These are phyloP conservation scores for Penicillium hesseltinei DNA, from an alignment of 2,329 filamentous ascomycete genomes.

Conservation along the genomic window DNA sequence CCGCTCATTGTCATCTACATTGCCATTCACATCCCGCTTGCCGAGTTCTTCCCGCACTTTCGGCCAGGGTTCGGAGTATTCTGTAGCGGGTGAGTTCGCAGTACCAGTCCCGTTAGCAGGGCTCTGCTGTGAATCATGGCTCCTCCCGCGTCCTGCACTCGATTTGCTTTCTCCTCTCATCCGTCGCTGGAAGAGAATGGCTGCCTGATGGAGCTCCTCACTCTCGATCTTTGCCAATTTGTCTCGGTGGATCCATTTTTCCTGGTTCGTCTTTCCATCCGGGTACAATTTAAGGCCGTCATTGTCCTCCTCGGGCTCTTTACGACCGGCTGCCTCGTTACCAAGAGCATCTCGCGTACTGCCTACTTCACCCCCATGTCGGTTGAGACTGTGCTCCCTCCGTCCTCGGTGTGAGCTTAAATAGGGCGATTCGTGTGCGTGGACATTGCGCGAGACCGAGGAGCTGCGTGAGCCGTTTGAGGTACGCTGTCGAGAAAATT, in stretches of 20 bases:
- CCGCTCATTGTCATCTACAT: constrained; percentile 42
- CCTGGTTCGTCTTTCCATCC: constrained; percentile 30
- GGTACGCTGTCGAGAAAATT: constrained; percentile 31
- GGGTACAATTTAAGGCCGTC: constrained; percentile 18
- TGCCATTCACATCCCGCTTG: constrained; percentile 40
- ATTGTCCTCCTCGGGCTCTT: constrained; percentile 14
- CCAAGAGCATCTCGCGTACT: constrained; percentile 36
- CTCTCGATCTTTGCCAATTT: constrained; percentile 52
- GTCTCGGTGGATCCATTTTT: constrained; percentile 52
- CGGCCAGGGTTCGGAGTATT: constrained; percentile 38
- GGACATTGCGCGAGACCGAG: constrained; percentile 34
- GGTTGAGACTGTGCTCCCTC: constrained; percentile 33
- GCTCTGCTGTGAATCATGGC: constrained; percentile 37
- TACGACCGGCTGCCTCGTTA: constrained; percentile 20
- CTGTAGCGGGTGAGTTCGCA: constrained; percentile 25
- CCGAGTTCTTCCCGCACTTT: constrained; percentile 38
- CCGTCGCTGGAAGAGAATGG: constrained; percentile 43
- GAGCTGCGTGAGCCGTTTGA: constrained; percentile 42
- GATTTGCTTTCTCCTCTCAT: constrained; percentile 38
- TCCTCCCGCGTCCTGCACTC: constrained; percentile 35
- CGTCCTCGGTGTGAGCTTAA: constrained; percentile 32
- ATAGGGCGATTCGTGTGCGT: constrained; percentile 31
- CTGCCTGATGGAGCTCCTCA: constrained; percentile 50
- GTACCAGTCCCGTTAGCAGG: constrained; percentile 28
- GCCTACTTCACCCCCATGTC: constrained; percentile 41